Evolutionary conservation across 2,329 filamentous ascomycete species (phyloP).

Genomic region (Fusarium sp.): DNA sequence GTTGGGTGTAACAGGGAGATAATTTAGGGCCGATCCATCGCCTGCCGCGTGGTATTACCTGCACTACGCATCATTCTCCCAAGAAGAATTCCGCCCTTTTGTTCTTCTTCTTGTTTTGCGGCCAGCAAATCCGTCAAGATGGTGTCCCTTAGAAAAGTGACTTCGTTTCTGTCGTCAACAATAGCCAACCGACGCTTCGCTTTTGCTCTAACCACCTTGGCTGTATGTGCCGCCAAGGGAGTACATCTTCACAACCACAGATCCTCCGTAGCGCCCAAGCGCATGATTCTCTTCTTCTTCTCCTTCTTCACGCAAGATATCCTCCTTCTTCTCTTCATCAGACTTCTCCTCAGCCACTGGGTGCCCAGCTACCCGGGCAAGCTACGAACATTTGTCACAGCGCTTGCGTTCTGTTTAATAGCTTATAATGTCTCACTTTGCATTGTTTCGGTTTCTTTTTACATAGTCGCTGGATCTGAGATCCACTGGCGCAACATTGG

Average conservation of each 20-base stretch:
- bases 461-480: constrained; percentile 52
- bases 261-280: constrained; percentile 48
- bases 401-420: constrained; percentile 37
- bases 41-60: constrained; percentile 2
- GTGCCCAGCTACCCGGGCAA: constrained; percentile 36
- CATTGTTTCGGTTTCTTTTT: constrained; percentile 51
- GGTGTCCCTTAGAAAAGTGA: constrained; percentile 26
- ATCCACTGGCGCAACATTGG: constrained; percentile 56
- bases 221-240: constrained; percentile 51
- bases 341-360: constrained; percentile 50
- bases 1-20: constrained; percentile 25
- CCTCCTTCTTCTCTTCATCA: constrained; percentile 50
- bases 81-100: background rate
- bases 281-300: constrained; percentile 51
- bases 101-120: background rate
- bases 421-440: constrained; percentile 44
- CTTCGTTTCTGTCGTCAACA: constrained; percentile 37
- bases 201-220: constrained; percentile 51
- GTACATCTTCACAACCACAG: constrained; percentile 53
- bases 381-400: constrained; percentile 28
- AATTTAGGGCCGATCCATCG: constrained; percentile 17
- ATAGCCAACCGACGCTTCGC: constrained; percentile 51
- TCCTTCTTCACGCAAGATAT: constrained; percentile 56
- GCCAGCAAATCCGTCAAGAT: background rate
- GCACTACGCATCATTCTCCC: background rate